A percentile compares a stretch with the other conserved stretches of the same genome.
Conservation (phyloP, 2,329 filamentous ascomycete species). For the Calonectria montana region DNA sequence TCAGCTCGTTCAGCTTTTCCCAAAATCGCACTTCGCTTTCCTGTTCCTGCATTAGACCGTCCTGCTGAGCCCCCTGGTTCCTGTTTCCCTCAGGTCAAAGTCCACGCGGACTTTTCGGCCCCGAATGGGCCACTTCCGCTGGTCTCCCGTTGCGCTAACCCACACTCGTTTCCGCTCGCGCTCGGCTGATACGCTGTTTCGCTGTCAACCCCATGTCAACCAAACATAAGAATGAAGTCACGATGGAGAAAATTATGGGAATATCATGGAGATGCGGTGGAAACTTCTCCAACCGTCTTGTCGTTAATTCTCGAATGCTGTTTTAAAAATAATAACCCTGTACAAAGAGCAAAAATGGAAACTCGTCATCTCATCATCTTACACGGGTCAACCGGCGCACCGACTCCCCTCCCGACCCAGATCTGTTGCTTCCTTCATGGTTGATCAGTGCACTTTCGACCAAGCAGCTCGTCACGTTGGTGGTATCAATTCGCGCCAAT, state of each 20-base stretch:
- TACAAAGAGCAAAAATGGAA: slow-evolving; percentile 5
- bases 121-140: background rate
- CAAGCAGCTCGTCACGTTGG: background rate
- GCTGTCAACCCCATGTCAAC: background rate
- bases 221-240: background rate
- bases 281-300: background rate
- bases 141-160: background rate
- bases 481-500: background rate
- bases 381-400: slow-evolving; percentile 2
- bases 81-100: slow-evolving; percentile 4
- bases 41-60: slow-evolving; percentile 11
- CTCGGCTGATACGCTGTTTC: background rate
- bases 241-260: background rate
- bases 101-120: background rate
- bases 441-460: background rate
- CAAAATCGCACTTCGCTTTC: background rate
- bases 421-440: background rate
- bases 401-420: background rate
- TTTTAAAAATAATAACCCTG: slow-evolving; percentile 9
- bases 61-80: background rate
- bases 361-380: slow-evolving; percentile 20
- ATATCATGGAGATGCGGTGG: slow-evolving; percentile 3
- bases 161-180: background rate
- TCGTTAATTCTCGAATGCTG: background rate
- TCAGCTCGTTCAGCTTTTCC: background rate